Base-by-base conservation (phyloP, 306 rosid species). In the Albizia julibrissin region DNA sequence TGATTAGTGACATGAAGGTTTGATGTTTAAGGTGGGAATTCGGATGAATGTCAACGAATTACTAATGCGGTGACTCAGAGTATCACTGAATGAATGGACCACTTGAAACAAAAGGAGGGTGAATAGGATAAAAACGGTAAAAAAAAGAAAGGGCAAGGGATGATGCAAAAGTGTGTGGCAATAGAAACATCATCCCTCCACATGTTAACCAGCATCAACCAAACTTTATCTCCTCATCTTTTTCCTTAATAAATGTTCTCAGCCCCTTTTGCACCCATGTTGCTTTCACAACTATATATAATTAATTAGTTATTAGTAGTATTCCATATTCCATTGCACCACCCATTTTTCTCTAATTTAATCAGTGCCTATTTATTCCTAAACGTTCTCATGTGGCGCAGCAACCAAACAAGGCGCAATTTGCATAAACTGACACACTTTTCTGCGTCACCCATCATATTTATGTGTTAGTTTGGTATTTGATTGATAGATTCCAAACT, bases 91-190 rank as follows among this genome's bases (percentile, higher is more conserved):
- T 47, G 16, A 47, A 47, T 13, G 19, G 19, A 47, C 52, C 52
- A 12, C 19, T 1, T 10, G 50, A 47, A 14, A 47, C 18, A 47
- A 11, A 37, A 47, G 8, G 6, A 50, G 19, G 19, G 21, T 47
- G 3, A 49, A 18, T 49, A 49, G 3, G 16, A 18, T 49, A 49
- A 49, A 18, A 50, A 6, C 21, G 29, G 65, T 58, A n/a, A 8
- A 73, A 40, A 40, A 67, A 0, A 44, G 37, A 40, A 8, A 0
- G 62, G 10, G 2, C 65, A 66, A 66, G 40, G 6, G 77, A 49
- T 83, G 91, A 86, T 66, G 87, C 77, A 21, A 71, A 71, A 78
- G 86, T 83, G 69, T 86, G 86, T 86, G 91, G 91, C 83, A 65
- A 65, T 50, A 78, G 75, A 85, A 34, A 8, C 85, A 71, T 83